Percentiles rank a stretch among this genome's conserved stretches.
phyloP scores from a whole-genome alignment of 2,329 filamentous ascomycete species.

The Ceratocystis albifundus region DNA sequence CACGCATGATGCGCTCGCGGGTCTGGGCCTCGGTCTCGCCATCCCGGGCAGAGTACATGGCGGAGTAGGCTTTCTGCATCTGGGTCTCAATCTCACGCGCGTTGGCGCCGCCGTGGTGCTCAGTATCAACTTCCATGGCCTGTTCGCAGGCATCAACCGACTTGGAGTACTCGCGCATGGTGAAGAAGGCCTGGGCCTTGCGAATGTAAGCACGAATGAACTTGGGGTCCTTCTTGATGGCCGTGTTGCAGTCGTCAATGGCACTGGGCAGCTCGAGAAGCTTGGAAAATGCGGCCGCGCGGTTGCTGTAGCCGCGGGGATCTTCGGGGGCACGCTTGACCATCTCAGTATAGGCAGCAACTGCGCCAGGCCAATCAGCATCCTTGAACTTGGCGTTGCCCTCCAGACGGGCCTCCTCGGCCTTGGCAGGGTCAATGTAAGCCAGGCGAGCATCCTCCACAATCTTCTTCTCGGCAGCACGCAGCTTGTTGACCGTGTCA shows the following conservation, averaged over 20 bases:
- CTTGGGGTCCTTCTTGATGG: slow-evolving; percentile 78
- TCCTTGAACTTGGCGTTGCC: slow-evolving; percentile 98
- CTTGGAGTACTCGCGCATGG: slow-evolving; percentile 97
- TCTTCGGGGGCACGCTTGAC: slow-evolving; percentile 89
- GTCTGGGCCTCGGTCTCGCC: slow-evolving; percentile 96
- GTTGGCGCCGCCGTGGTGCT: slow-evolving; percentile 59
- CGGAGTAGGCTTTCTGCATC: slow-evolving; percentile 80
- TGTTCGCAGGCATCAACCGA: slow-evolving; percentile 81
- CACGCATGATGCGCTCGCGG: slow-evolving; percentile 74
- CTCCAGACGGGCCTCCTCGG: slow-evolving; percentile 86
- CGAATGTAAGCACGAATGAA: slow-evolving; percentile 95
- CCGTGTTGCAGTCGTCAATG: slow-evolving; percentile 80
- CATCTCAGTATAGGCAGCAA: slow-evolving; percentile 93
- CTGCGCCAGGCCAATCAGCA: slow-evolving; percentile 85
- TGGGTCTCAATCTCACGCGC: slow-evolving; percentile 85
- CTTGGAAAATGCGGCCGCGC: slow-evolving; percentile 92
- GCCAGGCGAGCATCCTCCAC: slow-evolving; percentile 61
- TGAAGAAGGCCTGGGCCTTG: slow-evolving; percentile 89
- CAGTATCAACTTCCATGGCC: slow-evolving; percentile 64
- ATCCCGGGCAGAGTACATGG: slow-evolving; percentile 82
- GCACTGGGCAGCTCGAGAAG: slow-evolving; percentile 90
- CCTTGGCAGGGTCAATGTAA: slow-evolving; percentile 83
- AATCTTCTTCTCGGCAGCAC: slow-evolving; percentile 78
- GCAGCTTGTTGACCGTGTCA: slow-evolving; percentile 85
- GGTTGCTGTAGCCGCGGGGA: slow-evolving; percentile 91